Evolutionary conservation across 306 rosid genomes (phyloP).

Genomic region (Alnus glutinosa): DNA sequence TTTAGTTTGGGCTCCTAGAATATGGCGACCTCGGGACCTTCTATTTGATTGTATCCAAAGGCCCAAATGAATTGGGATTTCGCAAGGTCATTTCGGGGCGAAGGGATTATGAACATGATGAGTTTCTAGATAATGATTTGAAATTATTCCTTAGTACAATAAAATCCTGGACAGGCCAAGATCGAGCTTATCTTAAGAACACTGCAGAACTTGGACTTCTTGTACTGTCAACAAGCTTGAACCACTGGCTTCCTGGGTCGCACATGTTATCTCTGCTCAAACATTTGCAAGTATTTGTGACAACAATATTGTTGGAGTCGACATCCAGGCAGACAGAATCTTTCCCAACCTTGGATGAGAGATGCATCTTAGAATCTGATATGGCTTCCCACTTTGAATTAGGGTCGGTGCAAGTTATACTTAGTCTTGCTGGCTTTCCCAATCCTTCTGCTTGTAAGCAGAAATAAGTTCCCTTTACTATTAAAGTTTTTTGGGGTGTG

Average conservation of each 20-base stretch:
- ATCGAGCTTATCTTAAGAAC: slow-evolving; percentile 14
- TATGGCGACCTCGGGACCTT: too few relatives aligned
- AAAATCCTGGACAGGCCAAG: slow-evolving; percentile 23
- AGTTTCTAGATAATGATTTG: too few relatives aligned
- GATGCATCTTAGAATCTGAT: slow-evolving; percentile 78
- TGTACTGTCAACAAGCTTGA: slow-evolving; percentile 66
- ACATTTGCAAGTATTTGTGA: slow-evolving; percentile 78
- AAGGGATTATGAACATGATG: too few relatives aligned
- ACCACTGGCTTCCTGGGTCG: slow-evolving; percentile 87
- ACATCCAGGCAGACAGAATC: slow-evolving; percentile 73
- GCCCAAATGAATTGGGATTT: too few relatives aligned
- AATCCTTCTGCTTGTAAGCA: slow-evolving; percentile 55
- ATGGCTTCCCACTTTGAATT: slow-evolving; percentile 63
- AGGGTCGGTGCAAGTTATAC: slow-evolving; percentile 45
- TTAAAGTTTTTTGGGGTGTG: slow-evolving; percentile 45
- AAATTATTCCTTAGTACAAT: too few relatives aligned
- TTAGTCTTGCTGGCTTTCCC: slow-evolving; percentile 51
- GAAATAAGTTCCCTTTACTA: slow-evolving; percentile 63
- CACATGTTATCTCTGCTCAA: slow-evolving; percentile 45
- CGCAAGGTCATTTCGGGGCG: too few relatives aligned
- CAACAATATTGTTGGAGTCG: slow-evolving; percentile 47
- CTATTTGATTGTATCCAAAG: too few relatives aligned
- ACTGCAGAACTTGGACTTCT: slow-evolving; percentile 23
- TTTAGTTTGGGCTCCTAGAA: too few relatives aligned
- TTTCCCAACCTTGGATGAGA: slow-evolving; percentile 41